Conservation (phyloP, 805 yeast genomes). For the Ogataea ganodermae region DNA sequence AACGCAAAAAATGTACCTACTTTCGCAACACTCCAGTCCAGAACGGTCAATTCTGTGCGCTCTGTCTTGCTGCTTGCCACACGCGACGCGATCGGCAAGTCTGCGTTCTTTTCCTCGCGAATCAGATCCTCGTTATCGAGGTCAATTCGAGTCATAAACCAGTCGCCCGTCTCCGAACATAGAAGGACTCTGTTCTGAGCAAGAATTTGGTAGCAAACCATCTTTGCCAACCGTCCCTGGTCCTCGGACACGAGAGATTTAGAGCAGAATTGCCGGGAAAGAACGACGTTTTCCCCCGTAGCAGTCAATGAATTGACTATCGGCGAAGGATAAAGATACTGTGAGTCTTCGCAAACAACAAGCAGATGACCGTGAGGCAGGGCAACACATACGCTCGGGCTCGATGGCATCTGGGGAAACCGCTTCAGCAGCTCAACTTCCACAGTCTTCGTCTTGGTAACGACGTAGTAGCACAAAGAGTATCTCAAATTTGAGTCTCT, state of each 20-base stretch:
- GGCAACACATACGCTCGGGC: slow-evolving; percentile 22
- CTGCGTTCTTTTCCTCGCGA: slow-evolving; percentile 5
- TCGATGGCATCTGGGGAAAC: slow-evolving; percentile 17
- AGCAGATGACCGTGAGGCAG: slow-evolving; percentile 18
- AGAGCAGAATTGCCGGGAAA: slow-evolving; percentile 11
- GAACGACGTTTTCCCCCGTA: background rate
- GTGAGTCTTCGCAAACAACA: slow-evolving; percentile 21
- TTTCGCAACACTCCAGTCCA: slow-evolving; percentile 11
- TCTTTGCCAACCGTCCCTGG: slow-evolving; percentile 15
- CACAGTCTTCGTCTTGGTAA: slow-evolving; percentile 6
- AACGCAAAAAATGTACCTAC: slow-evolving; percentile 1
- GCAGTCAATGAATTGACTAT: slow-evolving; percentile 8
- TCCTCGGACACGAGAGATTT: slow-evolving; percentile 10
- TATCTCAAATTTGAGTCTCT: slow-evolving; percentile 23
- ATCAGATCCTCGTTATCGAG: slow-evolving; percentile 6
- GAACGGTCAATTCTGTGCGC: slow-evolving; percentile 10
- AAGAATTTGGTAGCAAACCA: slow-evolving; percentile 11
- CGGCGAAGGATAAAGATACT: slow-evolving; percentile 22
- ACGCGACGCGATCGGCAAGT: slow-evolving; percentile 13
- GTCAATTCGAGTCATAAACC: slow-evolving; percentile 5
- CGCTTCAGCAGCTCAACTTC: slow-evolving; percentile 8
- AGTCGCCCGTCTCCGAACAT: slow-evolving; percentile 12
- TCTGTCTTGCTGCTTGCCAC: background rate
- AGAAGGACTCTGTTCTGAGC: slow-evolving; percentile 6
- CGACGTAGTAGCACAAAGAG: slow-evolving; percentile 17